Conservation (phyloP, 2,329 filamentous ascomycete species). For the Xylaria arbuscula region DNA sequence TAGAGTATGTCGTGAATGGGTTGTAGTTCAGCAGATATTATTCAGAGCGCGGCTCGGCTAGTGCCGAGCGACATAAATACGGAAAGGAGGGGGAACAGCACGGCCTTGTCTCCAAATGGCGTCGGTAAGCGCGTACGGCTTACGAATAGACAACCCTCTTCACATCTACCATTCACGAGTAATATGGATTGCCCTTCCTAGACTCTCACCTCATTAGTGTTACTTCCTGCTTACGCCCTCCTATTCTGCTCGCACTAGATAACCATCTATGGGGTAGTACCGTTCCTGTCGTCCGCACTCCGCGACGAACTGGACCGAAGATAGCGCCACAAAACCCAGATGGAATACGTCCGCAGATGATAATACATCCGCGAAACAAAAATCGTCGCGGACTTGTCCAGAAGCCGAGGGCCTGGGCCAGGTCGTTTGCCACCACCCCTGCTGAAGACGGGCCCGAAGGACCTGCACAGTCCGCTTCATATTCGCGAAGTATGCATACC, state of each 20-base stretch:
- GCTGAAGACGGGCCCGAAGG: constrained; percentile 57
- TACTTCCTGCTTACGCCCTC: not conserved
- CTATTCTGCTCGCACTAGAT: not conserved
- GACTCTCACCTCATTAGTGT: not conserved
- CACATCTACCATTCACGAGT: not conserved
- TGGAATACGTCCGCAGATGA: constrained; percentile 54
- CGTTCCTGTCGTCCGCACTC: constrained; percentile 55
- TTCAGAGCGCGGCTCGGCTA: not conserved
- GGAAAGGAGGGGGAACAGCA: not conserved
- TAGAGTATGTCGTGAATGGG: not conserved
- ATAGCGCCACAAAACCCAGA: constrained; percentile 54
- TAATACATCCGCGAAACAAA: constrained; percentile 24
- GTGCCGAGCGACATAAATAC: not conserved
- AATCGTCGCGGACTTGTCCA: constrained; percentile 52
- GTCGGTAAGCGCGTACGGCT: not conserved
- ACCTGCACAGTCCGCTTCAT: constrained; percentile 52
- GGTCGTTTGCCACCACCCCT: constrained; percentile 52
- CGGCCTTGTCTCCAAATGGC: not conserved
- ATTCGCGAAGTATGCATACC: not conserved
- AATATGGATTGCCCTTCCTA: constrained; percentile 29
- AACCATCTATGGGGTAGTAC: constrained; percentile 53
- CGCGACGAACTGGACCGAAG: constrained; percentile 48
- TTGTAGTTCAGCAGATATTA: not conserved
- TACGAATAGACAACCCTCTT: not conserved
- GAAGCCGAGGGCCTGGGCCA: constrained; percentile 65